Conservation (phyloP, 495 filamentous ascomycete genomes). For the Tricharina praecox region DNA sequence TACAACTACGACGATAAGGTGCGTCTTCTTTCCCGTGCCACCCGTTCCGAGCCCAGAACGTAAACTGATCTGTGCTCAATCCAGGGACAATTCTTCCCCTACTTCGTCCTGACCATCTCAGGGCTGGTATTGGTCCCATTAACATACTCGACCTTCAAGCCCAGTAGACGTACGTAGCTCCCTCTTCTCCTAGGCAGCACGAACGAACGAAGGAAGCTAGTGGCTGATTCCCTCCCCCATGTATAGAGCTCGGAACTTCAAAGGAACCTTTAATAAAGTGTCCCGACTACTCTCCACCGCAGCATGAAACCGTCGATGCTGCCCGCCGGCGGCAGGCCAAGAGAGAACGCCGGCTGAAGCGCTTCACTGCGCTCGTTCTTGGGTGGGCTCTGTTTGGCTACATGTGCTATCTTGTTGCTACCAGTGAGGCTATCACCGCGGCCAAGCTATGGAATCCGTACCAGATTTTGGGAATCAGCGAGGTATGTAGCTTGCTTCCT, state of each 20-base stretch:
- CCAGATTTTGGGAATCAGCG: conserved; percentile 71
- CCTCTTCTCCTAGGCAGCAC: no score
- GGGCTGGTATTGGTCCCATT: conserved; percentile 77
- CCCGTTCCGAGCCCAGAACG: neutral
- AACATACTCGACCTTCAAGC: conserved; percentile 47
- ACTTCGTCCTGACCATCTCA: conserved; percentile 84
- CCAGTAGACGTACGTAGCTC: conserved; percentile 19
- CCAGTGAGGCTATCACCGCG: conserved; percentile 30
- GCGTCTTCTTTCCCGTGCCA: conserved; percentile 9
- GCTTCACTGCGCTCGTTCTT: conserved; percentile 51
- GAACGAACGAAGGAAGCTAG: no score
- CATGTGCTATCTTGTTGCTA: conserved; percentile 80
- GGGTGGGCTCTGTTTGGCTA: conserved; percentile 77
- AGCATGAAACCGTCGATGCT: conserved; percentile 67
- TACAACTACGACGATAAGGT: conserved; percentile 96
- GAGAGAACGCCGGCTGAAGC: conserved; percentile 77
- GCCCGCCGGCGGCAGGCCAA: conserved; percentile 79
- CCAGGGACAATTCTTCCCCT: conserved; percentile 94
- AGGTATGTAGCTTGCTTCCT: no score
- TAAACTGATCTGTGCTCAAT: conserved; percentile 3
- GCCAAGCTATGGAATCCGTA: conserved; percentile 87
- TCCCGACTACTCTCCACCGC: conserved; percentile 61
- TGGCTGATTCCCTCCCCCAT: conserved; percentile 9
- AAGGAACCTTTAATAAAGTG: conserved; percentile 48
- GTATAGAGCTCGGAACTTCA: conserved; percentile 35